A percentile compares a stretch with the other conserved stretches of the same genome.
Conservation (phyloP, 2,329 filamentous ascomycete species). For the Nakataea oryzae region DNA sequence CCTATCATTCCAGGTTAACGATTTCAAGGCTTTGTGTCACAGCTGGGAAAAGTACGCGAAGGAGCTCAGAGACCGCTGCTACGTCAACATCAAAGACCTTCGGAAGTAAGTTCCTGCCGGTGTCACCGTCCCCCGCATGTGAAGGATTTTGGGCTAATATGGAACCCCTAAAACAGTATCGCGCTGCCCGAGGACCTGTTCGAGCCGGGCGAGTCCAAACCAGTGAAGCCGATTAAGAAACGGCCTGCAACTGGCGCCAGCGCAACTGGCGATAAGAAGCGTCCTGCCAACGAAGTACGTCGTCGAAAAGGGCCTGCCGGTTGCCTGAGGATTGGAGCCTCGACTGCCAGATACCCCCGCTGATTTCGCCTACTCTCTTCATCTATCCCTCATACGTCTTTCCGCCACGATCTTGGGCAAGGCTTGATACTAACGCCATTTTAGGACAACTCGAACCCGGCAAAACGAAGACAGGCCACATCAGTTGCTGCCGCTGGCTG, state of each 20-base stretch:
- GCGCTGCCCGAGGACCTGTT: constrained; percentile 89
- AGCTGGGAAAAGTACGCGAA: constrained; percentile 66
- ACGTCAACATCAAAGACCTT: constrained; percentile 71
- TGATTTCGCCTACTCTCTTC: neutral
- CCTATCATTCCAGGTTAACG: constrained; percentile 69
- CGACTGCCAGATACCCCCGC: neutral
- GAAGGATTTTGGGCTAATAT: neutral
- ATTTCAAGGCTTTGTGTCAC: constrained; percentile 77
- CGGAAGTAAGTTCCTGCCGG: constrained; percentile 56
- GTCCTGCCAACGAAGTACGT: constrained; percentile 12
- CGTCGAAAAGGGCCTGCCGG: neutral
- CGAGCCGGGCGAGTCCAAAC: constrained; percentile 63
- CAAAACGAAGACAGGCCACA: neutral
- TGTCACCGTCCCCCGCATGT: neutral
- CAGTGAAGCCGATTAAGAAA: constrained; percentile 28
- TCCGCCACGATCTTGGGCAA: neutral
- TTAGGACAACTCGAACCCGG: constrained; percentile 2
- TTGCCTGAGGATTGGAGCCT: neutral
- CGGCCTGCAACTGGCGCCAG: constrained; percentile 20
- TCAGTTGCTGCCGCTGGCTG: neutral
- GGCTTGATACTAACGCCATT: neutral
- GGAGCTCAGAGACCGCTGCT: constrained; percentile 48
- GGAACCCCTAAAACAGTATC: constrained; percentile 56
- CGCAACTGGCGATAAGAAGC: constrained; percentile 33
- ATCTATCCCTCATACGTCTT: neutral